Evolutionary conservation across 2,329 filamentous ascomycete species (phyloP), one percentile per base, ranked within the genome.

Genomic region (Chaetomium sp.): DNA sequence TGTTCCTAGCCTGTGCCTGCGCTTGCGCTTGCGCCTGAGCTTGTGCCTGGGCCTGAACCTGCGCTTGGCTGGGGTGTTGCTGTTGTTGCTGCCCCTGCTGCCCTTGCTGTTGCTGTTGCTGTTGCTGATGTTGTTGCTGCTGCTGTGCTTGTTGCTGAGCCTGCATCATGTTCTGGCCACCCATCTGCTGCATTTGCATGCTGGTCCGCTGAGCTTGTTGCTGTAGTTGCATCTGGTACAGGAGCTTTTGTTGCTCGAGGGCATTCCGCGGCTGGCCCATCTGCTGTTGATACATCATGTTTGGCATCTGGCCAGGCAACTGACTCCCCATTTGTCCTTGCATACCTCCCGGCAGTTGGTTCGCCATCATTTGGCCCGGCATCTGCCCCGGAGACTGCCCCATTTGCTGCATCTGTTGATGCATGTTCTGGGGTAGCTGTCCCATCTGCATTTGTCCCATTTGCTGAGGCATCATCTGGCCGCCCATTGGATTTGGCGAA

Each of bases 161-260:
- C 43, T 62, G 63, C 59, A 65, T 64, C 61, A 67, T 66, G 59
- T 63, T 66, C 50, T 67, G 67, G 10, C 57, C 57, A 34, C 59
- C 63, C 60, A 68, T 65, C 45, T 69, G 68, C 6, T 66, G 69
- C 63, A 70, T 71, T 40, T 76, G 72, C 69, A 78, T 74, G 44
- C 71, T 73, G 45, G 71, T 75, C 60, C 85, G 81, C 60, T 87
- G 83, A 44, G 87, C 79, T 65, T 86, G 82, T 59, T 88, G 84
- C 42, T 58, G 56, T 8, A 59, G 44, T 40, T 57, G 56, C 56
- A 95, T 88, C 64, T 95, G 89, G 66, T 95, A 92, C 49, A 86
- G 78, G 69, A 90, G 80, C 65, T 90, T 87, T 61, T 90, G 85
- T 65, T 89, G 86, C 42, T 89, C 86, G 60, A 88, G 79, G 46